These are phyloP conservation scores for Crepidotus variabilis DNA, from an alignment of 768 basidiomycete species.

Conservation along the genomic window DNA sequence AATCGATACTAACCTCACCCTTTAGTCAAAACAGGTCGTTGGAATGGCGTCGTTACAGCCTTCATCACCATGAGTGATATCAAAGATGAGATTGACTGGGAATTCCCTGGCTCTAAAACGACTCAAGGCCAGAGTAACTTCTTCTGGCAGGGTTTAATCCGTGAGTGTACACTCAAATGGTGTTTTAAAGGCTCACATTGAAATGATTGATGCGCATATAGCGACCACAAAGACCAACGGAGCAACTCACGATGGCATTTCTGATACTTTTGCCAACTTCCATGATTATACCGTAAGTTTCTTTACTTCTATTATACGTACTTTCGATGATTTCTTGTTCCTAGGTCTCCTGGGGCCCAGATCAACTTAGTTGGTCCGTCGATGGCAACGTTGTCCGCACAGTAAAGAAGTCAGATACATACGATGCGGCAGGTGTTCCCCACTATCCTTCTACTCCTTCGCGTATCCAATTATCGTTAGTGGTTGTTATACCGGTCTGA, in stretches of 20 bases:
- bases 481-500: not conserved
- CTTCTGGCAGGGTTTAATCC: constrained; percentile 73
- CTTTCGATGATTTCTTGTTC: not conserved
- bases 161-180: constrained; percentile 24
- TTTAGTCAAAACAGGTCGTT: constrained; percentile 73
- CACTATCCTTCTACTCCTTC: constrained; percentile 78
- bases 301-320: not conserved
- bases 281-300: constrained; percentile 70
- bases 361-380: constrained; percentile 60
- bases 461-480: constrained; percentile 74
- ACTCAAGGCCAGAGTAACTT: constrained; percentile 74
- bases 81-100: constrained; percentile 88
- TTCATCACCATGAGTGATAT: constrained; percentile 83
- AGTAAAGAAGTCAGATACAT: constrained; percentile 53
- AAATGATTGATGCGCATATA: constrained; percentile 24
- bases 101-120: constrained; percentile 65
- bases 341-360: constrained; percentile 80
- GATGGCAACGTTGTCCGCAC: constrained; percentile 73
- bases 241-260: constrained; percentile 38
- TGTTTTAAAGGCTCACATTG: not conserved
- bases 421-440: constrained; percentile 51
- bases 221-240: constrained; percentile 40
- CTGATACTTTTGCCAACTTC: constrained; percentile 67
- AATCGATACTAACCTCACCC: not conserved
- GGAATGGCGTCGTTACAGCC: constrained; percentile 80